Percentiles rank a stretch among this genome's conserved stretches.
Evolutionary conservation across 106 monocot genomes (phyloP).

Genomic region (Alisma plantagoaquatica): DNA sequence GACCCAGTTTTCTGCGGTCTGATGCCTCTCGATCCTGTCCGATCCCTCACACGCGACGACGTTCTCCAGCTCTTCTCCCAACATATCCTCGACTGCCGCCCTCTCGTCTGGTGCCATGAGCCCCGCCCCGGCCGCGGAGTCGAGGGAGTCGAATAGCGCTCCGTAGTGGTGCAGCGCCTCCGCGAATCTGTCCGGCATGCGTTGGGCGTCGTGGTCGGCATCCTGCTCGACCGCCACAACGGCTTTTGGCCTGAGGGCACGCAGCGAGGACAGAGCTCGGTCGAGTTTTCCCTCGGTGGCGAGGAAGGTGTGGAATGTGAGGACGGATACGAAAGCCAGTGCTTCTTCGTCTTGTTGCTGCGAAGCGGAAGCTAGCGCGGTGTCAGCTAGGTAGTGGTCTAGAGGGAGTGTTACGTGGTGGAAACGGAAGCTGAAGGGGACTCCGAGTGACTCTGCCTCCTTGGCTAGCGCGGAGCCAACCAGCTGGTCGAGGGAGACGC

Average conservation of each 20-base stretch:
- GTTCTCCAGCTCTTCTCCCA: too few species aligned
- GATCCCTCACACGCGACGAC: too few species aligned
- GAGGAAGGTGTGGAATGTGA: conserved; percentile 7
- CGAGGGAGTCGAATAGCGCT: too few species aligned
- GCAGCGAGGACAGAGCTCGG: not conserved
- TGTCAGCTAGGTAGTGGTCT: too few species aligned
- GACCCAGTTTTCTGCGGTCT: too few species aligned
- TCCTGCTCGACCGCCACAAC: conserved; percentile 17
- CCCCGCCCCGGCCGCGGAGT: too few species aligned
- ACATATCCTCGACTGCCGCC: too few species aligned
- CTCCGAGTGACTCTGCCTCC: not conserved
- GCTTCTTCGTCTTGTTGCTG: not conserved
- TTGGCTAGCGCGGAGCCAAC: not conserved
- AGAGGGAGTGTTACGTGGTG: not conserved
- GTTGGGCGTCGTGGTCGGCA: conserved; percentile 1
- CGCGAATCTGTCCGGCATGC: conserved; percentile 10
- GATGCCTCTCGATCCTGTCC: too few species aligned
- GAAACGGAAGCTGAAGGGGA: conserved; percentile 3
- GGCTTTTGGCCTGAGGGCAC: conserved; percentile 1
- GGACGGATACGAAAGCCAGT: conserved; percentile 2
- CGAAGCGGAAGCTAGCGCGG: not conserved
- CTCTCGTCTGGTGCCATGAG: too few species aligned
- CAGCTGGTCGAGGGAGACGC: not conserved
- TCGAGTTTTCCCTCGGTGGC: not conserved
- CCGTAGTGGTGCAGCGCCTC: too few species aligned